These are phyloP conservation scores for Fusarium pilosicola DNA, from an alignment of 2,329 filamentous ascomycete species.

Conservation along the genomic window DNA sequence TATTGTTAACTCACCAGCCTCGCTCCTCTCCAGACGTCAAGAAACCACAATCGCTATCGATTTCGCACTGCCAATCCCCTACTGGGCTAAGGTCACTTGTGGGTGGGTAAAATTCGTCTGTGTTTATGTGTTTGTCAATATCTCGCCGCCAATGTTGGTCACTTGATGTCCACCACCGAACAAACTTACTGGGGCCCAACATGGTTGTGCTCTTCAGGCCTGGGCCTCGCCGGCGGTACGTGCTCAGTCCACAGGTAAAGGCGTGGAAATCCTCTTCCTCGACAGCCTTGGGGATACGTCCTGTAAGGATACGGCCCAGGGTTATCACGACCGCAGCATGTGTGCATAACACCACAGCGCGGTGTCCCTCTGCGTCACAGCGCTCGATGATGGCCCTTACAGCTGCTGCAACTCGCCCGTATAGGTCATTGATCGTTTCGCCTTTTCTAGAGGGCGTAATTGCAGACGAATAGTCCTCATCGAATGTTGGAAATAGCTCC, in stretches of 20 bases:
- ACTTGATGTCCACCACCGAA: constrained; percentile 11
- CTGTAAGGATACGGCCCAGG: constrained; percentile 84
- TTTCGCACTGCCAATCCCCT: constrained; percentile 82
- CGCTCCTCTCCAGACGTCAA: constrained; percentile 82
- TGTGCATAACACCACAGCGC: constrained; percentile 81
- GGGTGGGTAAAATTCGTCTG: constrained; percentile 13
- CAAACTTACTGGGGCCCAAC: constrained; percentile 26
- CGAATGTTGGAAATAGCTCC: constrained; percentile 72
- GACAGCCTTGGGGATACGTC: constrained; percentile 75
- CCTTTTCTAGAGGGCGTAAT: constrained; percentile 76
- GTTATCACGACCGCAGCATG: constrained; percentile 93
- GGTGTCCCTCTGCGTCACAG: constrained; percentile 76
- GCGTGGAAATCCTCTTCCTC: constrained; percentile 83
- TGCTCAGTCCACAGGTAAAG: constrained; percentile 83
- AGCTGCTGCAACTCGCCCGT: constrained; percentile 79
- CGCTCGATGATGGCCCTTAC: constrained; percentile 76
- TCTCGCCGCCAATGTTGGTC: not conserved
- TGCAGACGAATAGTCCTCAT: constrained; percentile 67
- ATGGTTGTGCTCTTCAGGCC: constrained; percentile 10
- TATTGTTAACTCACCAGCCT: constrained; percentile 74
- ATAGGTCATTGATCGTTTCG: constrained; percentile 82
- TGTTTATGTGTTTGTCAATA: constrained; percentile 27
- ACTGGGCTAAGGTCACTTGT: constrained; percentile 43
- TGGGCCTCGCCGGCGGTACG: constrained; percentile 58
- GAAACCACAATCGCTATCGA: constrained; percentile 88